These are phyloP conservation scores for Dendrocalamus sinicus DNA, from an alignment of 176 grass and related monocot species.

Conservation along the genomic window DNA sequence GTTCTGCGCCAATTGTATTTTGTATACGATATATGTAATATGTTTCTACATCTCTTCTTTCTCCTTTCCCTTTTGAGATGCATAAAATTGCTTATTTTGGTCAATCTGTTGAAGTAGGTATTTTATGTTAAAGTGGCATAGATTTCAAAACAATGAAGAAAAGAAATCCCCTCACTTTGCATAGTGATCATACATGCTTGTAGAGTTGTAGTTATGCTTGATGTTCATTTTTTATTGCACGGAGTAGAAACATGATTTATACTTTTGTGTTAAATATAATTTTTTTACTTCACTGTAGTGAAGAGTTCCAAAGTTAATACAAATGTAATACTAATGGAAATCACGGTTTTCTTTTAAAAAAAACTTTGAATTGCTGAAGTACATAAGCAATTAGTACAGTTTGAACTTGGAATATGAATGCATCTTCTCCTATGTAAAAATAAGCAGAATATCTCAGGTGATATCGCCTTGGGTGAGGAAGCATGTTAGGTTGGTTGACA, in stretches of 20 bases:
- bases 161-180: background rate
- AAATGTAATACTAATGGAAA: background rate
- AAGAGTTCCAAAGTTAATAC: background rate
- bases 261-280: background rate
- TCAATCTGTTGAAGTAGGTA: background rate
- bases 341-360: background rate
- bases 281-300: background rate
- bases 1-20: background rate
- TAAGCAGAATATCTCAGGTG: background rate
- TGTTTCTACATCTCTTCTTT: background rate
- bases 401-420: background rate
- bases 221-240: background rate
- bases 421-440: background rate
- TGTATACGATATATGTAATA: constrained; percentile 2
- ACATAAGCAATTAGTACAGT: background rate
- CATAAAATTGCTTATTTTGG: background rate
- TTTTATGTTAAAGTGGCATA: background rate
- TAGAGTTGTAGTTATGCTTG: background rate
- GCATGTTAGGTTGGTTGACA: constrained; percentile 22
- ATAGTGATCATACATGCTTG: background rate
- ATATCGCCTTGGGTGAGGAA: background rate
- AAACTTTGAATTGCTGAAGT: background rate
- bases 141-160: background rate
- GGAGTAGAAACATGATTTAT: background rate
- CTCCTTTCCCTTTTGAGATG: background rate